A percentile compares a stretch with the other conserved stretches of the same genome.
These are phyloP conservation scores for Amaranthus tricolor DNA, from an alignment of 179 eudicot genomes.

Conservation along the genomic window DNA sequence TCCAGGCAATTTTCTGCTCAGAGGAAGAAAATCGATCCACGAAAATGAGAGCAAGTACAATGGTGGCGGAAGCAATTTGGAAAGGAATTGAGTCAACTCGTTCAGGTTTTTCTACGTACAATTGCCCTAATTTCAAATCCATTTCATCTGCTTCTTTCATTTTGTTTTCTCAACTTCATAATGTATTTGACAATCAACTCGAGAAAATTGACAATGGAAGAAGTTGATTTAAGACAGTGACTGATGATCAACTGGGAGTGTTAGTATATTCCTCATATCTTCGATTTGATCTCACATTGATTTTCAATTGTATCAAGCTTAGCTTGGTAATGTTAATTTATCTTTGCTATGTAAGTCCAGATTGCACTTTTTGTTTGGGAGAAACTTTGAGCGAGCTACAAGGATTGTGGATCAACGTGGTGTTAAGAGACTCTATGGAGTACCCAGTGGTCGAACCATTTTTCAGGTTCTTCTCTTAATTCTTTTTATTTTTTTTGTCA, in stretches of 20 bases:
- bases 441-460: slow-evolving; percentile 71
- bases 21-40: neutral
- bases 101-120: slow-evolving; percentile 23
- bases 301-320: neutral
- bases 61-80: slow-evolving; percentile 36
- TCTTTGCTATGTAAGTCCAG: slow-evolving; percentile 30
- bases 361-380: slow-evolving; percentile 74
- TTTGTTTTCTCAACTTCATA: too few species aligned
- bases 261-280: slow-evolving; percentile 6
- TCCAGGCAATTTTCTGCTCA: too few species aligned
- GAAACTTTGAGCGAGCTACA: slow-evolving; percentile 81
- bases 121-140: neutral
- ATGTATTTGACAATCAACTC: neutral
- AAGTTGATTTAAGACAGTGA: slow-evolving; percentile 16
- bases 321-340: neutral
- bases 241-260: slow-evolving; percentile 34
- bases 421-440: slow-evolving; percentile 64
- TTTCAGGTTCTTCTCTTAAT: slow-evolving; percentile 52
- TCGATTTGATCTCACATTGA: neutral
- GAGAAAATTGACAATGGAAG: slow-evolving; percentile 4
- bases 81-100: slow-evolving; percentile 24
- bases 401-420: slow-evolving; percentile 83
- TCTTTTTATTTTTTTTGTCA: neutral
- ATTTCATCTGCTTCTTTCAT: neutral
- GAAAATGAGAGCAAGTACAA: slow-evolving; percentile 23